These are phyloP conservation scores for Saccharomycopsis sp. DNA, from an alignment of 805 yeast species.

Conservation along the genomic window DNA sequence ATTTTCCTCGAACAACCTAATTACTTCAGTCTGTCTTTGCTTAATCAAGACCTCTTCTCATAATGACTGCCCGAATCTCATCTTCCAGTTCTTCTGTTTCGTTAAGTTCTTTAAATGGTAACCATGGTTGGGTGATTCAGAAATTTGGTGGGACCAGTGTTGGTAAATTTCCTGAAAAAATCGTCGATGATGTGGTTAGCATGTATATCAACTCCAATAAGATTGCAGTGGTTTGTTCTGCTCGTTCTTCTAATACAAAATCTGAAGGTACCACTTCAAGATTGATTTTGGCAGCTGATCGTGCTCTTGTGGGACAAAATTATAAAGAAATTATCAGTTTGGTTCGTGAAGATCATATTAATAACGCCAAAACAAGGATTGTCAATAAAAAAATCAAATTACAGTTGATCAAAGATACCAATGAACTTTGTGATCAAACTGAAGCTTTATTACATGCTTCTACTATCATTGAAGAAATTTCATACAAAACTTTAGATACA, in stretches of 20 bases:
- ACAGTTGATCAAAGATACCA: conserved; percentile 48
- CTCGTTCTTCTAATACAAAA: conserved; percentile 84
- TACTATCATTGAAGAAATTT: conserved; percentile 82
- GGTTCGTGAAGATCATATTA: conserved; percentile 68
- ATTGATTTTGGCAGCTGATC: conserved; percentile 72
- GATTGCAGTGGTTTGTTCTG: conserved; percentile 94
- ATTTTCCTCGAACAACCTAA: too few relatives aligned
- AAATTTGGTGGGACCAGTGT: conserved; percentile 97
- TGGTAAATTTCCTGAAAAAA: conserved; percentile 83
- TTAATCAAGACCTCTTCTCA: too few relatives aligned
- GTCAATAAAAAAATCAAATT: conserved; percentile 34
- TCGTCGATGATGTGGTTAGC: conserved; percentile 76
- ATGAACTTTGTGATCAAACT: conserved; percentile 56
- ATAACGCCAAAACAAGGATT: conserved; percentile 55
- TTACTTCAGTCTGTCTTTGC: too few relatives aligned
- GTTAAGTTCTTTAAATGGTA: conserved; percentile 8
- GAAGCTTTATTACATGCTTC: conserved; percentile 74
- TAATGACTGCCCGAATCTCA: too few relatives aligned
- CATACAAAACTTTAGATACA: conserved; percentile 77
- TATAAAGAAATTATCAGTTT: conserved; percentile 50
- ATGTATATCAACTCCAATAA: conserved; percentile 42
- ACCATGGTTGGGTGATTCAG: conserved; percentile 64
- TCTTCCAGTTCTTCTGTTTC: conserved; percentile 12
- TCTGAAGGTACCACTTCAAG: conserved; percentile 94
- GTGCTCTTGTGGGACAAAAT: conserved; percentile 51